Evolutionary conservation across 1,284 basidiomycete species (phyloP).

Genomic region (Malassezia nana): DNA sequence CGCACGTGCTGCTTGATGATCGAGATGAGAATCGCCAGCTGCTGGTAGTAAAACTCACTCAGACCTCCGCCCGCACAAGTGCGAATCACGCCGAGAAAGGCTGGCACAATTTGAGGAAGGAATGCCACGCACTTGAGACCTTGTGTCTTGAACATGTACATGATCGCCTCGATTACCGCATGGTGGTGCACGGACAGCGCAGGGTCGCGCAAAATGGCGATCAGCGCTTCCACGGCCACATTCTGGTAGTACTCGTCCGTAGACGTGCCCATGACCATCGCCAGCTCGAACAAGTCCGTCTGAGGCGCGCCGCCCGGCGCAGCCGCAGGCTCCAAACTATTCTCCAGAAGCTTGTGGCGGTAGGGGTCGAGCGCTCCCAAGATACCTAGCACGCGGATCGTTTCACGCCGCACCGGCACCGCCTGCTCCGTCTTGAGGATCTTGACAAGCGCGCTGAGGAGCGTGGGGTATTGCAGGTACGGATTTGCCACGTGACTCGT

Average conservation of each 20-base stretch:
- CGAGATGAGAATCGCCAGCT: constrained; percentile 85
- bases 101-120: constrained; percentile 90
- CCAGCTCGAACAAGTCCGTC: constrained; percentile 55
- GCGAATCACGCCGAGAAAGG: constrained; percentile 80
- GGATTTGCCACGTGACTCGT: constrained; percentile 90
- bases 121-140: constrained; percentile 92
- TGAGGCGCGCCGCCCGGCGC: constrained; percentile 47
- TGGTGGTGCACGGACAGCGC: constrained; percentile 57
- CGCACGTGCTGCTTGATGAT: constrained; percentile 98
- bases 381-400: constrained; percentile 83
- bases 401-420: constrained; percentile 65
- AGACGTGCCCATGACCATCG: constrained; percentile 51
- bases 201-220: constrained; percentile 68
- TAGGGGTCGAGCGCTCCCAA: constrained; percentile 97
- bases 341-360: constrained; percentile 71
- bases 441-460: constrained; percentile 75
- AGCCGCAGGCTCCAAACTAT: constrained; percentile 59
- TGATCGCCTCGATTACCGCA: constrained; percentile 86
- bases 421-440: constrained; percentile 76
- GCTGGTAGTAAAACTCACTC: constrained; percentile 90
- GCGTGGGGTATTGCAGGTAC: constrained; percentile 77
- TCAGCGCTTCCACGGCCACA: constrained; percentile 79
- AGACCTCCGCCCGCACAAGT: constrained; percentile 60
- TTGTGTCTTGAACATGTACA: constrained; percentile 98
- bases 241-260: constrained; percentile 94